These are phyloP conservation scores for Puccinia coronata DNA, from an alignment of 1,284 basidiomycete species.

Conservation along the genomic window DNA sequence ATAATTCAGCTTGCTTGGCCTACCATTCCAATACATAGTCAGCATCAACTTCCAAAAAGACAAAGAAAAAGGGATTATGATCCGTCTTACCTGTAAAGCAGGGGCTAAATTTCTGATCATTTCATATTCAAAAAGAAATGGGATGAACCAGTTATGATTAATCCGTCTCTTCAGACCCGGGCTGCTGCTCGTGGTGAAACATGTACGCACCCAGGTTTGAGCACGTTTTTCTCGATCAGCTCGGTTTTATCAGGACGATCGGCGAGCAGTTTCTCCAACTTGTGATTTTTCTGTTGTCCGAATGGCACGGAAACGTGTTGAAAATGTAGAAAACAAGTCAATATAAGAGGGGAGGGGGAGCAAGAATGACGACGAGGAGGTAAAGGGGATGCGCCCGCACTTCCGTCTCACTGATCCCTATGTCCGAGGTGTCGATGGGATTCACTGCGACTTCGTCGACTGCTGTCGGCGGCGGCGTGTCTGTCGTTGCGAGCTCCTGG, in stretches of 20 bases:
- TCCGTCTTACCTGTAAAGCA: conserved; percentile 28
- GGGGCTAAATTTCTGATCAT: conserved; percentile 27
- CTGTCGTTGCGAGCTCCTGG: neutral
- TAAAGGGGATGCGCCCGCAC: neutral
- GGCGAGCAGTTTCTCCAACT: conserved; percentile 67
- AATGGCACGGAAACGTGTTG: neutral
- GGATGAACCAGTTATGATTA: conserved; percentile 43
- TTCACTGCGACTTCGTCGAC: neutral
- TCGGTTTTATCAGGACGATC: conserved; percentile 68
- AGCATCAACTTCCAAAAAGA: neutral
- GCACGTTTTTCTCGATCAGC: conserved; percentile 71
- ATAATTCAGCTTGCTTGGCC: conserved; percentile 68
- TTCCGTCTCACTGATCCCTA: conserved; percentile 20
- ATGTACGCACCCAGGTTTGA: conserved; percentile 62
- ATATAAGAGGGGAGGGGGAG: neutral
- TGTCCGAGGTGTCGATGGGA: conserved; percentile 36
- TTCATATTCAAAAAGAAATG: conserved; percentile 50
- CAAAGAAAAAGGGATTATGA: neutral
- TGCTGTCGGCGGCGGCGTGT: conserved; percentile 12
- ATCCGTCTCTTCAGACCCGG: neutral
- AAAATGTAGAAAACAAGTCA: neutral
- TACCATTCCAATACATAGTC: conserved; percentile 63
- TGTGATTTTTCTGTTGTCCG: conserved; percentile 53
- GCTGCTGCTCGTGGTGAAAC: neutral
- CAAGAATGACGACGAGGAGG: neutral